Conservation (phyloP, 1,139 yeast genomes). For the Geotrichum restrictum region DNA sequence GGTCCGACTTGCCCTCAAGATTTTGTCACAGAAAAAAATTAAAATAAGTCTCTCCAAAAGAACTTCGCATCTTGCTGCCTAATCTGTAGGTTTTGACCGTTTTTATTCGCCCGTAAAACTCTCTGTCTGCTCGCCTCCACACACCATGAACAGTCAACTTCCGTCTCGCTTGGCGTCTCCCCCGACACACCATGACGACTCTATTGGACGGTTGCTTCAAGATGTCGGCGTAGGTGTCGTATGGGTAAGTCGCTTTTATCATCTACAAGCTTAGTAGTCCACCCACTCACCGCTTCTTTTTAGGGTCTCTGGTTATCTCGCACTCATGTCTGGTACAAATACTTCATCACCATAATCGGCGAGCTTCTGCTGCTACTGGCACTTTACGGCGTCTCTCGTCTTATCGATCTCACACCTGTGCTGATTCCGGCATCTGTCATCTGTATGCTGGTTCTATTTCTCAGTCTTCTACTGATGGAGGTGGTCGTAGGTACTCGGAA, state of each 20-base stretch:
- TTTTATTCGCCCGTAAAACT: too few species aligned
- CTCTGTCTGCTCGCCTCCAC: neutral
- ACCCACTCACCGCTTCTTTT: neutral
- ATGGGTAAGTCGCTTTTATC: constrained; percentile 4
- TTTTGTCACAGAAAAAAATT: too few species aligned
- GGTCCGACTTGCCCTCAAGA: too few species aligned
- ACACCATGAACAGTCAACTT: neutral
- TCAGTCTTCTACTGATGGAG: constrained; percentile 44
- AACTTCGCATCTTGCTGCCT: too few species aligned
- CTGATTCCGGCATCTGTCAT: constrained; percentile 73
- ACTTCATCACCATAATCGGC: constrained; percentile 14
- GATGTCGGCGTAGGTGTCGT: constrained; percentile 1
- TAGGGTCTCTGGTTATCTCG: constrained; percentile 19
- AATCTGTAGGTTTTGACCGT: too few species aligned
- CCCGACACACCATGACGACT: neutral
- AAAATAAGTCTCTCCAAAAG: too few species aligned
- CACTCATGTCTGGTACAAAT: constrained; percentile 11
- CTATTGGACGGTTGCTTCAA: neutral
- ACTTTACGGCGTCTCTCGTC: constrained; percentile 61
- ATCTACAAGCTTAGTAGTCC: too few species aligned
- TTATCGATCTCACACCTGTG: constrained; percentile 51
- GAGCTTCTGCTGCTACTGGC: constrained; percentile 39
- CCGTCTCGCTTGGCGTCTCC: neutral
- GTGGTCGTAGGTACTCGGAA: constrained; percentile 39
- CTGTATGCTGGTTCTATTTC: constrained; percentile 63